phyloP scores from a whole-genome alignment of 345 rosid species.

The Eucalyptus erythrocorys region DNA sequence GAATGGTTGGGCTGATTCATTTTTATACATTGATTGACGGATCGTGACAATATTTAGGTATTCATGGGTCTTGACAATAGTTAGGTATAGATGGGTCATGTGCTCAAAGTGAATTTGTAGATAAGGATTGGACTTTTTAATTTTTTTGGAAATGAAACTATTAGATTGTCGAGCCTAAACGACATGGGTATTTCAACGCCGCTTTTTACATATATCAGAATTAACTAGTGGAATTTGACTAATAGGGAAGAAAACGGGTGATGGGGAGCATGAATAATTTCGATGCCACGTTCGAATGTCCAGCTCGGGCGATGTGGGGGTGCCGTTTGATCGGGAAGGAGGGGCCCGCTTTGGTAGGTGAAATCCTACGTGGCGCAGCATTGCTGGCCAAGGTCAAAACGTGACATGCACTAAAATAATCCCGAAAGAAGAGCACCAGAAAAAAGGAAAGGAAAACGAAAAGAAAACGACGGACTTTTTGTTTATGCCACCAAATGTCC shows the following conservation, averaged over 20 bases:
- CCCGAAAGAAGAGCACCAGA: background rate
- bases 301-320: background rate
- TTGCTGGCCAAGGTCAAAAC: background rate
- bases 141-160: background rate
- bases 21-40: background rate
- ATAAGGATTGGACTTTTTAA: background rate
- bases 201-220: background rate
- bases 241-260: too few species aligned
- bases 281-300: background rate
- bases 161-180: background rate
- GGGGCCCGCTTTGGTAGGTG: background rate
- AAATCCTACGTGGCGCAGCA: background rate
- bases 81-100: too few species aligned
- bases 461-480: background rate
- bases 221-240: background rate
- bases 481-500: background rate
- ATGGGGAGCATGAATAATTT: too few species aligned
- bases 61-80: too few species aligned
- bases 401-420: background rate
- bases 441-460: background rate
- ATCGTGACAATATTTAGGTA: background rate
- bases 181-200: background rate
- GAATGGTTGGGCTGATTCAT: background rate
- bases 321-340: background rate
- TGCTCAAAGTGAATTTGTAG: background rate